phyloP scores from a whole-genome alignment of 2,329 filamentous ascomycete genomes.

The Clonostachys sp. region DNA sequence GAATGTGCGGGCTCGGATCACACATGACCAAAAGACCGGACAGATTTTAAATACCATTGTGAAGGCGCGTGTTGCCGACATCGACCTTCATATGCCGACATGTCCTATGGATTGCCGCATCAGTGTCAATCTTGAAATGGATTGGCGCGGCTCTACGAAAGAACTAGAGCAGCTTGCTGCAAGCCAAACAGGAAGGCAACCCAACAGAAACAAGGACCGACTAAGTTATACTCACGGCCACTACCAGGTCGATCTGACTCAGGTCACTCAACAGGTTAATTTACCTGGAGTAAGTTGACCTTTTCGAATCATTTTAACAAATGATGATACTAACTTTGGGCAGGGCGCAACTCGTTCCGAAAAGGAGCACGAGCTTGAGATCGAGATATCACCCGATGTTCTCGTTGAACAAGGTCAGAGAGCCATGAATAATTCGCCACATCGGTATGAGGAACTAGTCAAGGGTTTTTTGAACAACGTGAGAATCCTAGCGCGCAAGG shows the following conservation, averaged over 20 bases:
- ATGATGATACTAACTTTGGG: constrained; percentile 19
- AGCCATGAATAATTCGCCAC: constrained; percentile 43
- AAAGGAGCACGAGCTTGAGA: constrained; percentile 77
- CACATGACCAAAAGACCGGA: constrained; percentile 67
- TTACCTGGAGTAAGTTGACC: constrained; percentile 30
- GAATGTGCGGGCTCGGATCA: constrained; percentile 53
- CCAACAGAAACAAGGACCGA: constrained; percentile 80
- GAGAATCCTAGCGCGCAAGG: constrained; percentile 48
- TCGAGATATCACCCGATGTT: constrained; percentile 64
- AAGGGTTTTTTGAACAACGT: constrained; percentile 74
- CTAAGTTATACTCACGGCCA: constrained; percentile 84
- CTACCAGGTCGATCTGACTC: constrained; percentile 90
- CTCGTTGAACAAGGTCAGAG: constrained; percentile 62
- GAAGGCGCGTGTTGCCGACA: constrained; percentile 81
- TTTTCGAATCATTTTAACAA: neutral
- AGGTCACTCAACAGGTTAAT: constrained; percentile 58
- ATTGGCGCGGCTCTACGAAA: constrained; percentile 66
- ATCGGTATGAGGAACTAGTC: constrained; percentile 63
- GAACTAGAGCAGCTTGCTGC: constrained; percentile 40
- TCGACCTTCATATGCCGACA: constrained; percentile 80
- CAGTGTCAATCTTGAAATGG: constrained; percentile 92
- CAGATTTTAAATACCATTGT: constrained; percentile 78
- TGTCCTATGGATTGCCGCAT: constrained; percentile 85
- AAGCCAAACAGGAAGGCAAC: constrained; percentile 30
- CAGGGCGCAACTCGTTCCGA: constrained; percentile 27